A percentile compares a stretch with the other conserved stretches of the same genome.
Evolutionary conservation across 176 grass and related monocot genomes (phyloP).

Genomic region (Pontederia crassipes): DNA sequence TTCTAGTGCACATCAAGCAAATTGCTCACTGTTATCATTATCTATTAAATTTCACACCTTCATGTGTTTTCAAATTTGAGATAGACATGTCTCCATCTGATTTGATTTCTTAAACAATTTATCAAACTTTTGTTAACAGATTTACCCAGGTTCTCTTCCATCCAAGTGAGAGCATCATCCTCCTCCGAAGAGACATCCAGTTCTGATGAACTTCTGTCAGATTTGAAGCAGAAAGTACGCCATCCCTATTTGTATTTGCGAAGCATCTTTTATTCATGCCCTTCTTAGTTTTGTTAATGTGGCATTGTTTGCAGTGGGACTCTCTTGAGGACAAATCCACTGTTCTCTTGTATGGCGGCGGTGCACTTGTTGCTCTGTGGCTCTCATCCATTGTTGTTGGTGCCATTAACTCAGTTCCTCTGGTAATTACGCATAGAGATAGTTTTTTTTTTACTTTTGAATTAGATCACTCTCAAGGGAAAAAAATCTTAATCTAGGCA

Average conservation of each 20-base stretch:
- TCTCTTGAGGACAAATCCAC: conserved; percentile 91
- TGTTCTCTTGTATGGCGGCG: conserved; percentile 76
- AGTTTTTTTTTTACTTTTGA: background rate
- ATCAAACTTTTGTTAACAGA: conserved; percentile 17
- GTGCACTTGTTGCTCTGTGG: conserved; percentile 77
- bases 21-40: too few relatives aligned
- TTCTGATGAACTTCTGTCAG: conserved; percentile 61
- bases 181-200: conserved; percentile 74
- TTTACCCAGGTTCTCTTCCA: conserved; percentile 44
- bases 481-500: background rate
- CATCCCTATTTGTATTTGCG: background rate
- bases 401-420: conserved; percentile 82
- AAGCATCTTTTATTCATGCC: background rate
- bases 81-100: too few relatives aligned
- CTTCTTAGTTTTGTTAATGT: conserved; percentile 3
- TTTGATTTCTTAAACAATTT: background rate
- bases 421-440: conserved; percentile 31
- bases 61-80: too few relatives aligned
- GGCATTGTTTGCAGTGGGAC: conserved; percentile 50
- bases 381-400: conserved; percentile 76
- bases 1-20: too few relatives aligned
- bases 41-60: too few relatives aligned
- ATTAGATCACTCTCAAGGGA: background rate
- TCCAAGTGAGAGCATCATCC: conserved; percentile 40
- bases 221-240: conserved; percentile 74